Evolutionary conservation across 805 yeast genomes (phyloP).

Genomic region (Saccharomycopsis babjevae): DNA sequence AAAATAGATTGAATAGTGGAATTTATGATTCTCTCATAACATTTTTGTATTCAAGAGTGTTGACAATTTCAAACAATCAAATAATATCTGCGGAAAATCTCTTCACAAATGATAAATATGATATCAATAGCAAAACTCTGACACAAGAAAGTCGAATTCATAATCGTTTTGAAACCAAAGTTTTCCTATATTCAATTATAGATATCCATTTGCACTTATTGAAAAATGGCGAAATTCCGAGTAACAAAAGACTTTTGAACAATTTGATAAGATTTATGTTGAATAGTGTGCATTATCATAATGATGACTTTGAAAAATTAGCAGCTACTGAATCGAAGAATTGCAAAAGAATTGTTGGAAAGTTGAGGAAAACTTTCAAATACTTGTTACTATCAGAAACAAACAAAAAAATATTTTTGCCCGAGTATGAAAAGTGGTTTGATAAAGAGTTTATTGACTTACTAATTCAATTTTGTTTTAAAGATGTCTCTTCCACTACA

Average conservation of each 20-base stretch:
- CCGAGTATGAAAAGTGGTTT: not conserved
- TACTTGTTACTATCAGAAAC: not conserved
- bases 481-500: not conserved
- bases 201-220: conserved; percentile 4
- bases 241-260: not conserved
- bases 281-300: not conserved
- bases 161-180: not conserved
- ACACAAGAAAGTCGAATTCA: not conserved
- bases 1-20: not conserved
- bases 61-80: not conserved
- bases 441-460: not conserved
- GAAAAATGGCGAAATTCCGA: not conserved
- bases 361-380: conserved; percentile 2
- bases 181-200: not conserved
- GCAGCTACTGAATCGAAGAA: not conserved
- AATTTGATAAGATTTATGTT: not conserved
- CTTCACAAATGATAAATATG: not conserved
- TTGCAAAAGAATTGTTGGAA: not conserved
- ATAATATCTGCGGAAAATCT: not conserved
- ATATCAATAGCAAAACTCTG: not conserved
- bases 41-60: not conserved
- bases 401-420: not conserved
- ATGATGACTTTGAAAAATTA: not conserved
- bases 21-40: conserved; percentile 1
- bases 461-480: not conserved